Evolutionary conservation across 805 yeast species (phyloP), one percentile per base, ranked within the genome.

Genomic region (Kuraishia hungarica): DNA sequence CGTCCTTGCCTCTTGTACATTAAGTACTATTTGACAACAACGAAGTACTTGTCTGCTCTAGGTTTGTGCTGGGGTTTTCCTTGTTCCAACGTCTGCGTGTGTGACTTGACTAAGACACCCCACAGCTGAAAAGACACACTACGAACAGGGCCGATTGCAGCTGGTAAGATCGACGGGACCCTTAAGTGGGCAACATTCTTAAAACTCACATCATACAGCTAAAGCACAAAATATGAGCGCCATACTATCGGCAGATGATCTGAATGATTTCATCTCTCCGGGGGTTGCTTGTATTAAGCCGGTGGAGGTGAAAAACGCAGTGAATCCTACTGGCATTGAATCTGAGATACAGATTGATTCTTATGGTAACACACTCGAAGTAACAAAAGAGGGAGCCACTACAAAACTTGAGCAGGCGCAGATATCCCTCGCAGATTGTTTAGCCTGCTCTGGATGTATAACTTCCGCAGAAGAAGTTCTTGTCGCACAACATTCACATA

Each of bases 391-490:
- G 51, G 83, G 82, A 23, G 72, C 72, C 5, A 64, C 75, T 2
- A 75, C 77, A 39, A 72, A 74, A 20, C 72, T 90, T 6, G 78
- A 85, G 26, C 84, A 90, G 53, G 98, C 97, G 0, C 93, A 88
- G 59, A 93, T 94, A 51, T 87, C 94, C 1, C 72, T 94, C 53
- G 85, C 91, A 20, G 99, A 94, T 72, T 94, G 99, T 70, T 74
- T 94, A 54, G 99, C 99, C 0, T 94, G 99, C 66, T 84, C 96
- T 8, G 99, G 99, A 0, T 94, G 99, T 68, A 90, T 94, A 54
- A 94, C 99, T 0, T 88, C 97, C 3, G 96, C 97, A n/a, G 99
- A 94, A 66, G 97, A 93, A 59, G 90, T 94, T 6, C 72, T 94
- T 51, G 87, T 94, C 48, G 89, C 96, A 1, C 86, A 89, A 60